Evolutionary conservation across 306 rosid genomes (phyloP), one percentile per base, ranked within the genome.

Genomic region (Rosa lucieae): DNA sequence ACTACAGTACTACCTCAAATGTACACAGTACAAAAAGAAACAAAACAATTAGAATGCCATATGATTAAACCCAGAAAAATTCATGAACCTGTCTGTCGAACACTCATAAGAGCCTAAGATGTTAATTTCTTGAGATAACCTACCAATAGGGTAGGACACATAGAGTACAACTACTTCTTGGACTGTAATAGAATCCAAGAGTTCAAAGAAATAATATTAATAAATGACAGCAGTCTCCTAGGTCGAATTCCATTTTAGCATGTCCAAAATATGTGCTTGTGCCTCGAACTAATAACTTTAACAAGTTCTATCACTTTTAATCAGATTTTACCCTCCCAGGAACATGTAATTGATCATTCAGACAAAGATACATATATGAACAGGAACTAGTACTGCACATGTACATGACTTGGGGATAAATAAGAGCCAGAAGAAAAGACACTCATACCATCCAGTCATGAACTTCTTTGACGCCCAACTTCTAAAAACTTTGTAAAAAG

Each of bases 381-480:
- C 72, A 35, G 13, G 46, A 37, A 65, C 29, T 43, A 80, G 8
- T 23, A 51, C 47, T 1, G 51, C 43, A 53, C 46, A 81, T 21
- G 56, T 20, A 42, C 37, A 76, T 67, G 75, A 68, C 10, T 62
- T 74, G 17, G 58, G 37, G 52, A 80, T 21, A 46, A 56, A 71
- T 63, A 63, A n/a, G 21, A 77, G 26, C 23, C 11, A 47, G 58
- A 78, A 74, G 72, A 76, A 71, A 74, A 83, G 75, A 73, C 75
- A 73, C 75, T 47, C 82, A 44, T 82, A 92, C 97, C 97, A 92
- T 86, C 97, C 97, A 0, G 96, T 90, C 97, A 92, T 92, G 84
- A 92, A 92, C 86, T 92, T 92, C 73, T 92, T 90, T 2, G 97
- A 92, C 12, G 96, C 90, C 97, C 97, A 92, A 88, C 97, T 92